Conservation (phyloP, 2,329 filamentous ascomycete genomes). For the Pseudogymnoascus sp. region DNA sequence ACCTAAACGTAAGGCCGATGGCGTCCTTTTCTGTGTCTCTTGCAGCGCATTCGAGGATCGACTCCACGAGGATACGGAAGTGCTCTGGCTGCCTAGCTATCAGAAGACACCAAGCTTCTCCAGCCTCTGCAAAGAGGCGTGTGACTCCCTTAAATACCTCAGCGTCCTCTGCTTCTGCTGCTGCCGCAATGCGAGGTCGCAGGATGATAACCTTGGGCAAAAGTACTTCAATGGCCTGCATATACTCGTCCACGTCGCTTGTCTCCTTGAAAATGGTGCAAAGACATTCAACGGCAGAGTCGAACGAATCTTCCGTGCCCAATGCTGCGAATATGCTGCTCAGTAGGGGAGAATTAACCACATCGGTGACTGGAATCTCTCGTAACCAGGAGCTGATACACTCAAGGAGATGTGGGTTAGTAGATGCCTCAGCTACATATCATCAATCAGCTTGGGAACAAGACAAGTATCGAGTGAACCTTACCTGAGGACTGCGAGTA, state of each 20-base stretch:
- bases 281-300: constrained; percentile 84
- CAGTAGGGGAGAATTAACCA: constrained; percentile 80
- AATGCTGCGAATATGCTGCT: constrained; percentile 73
- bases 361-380: constrained; percentile 76
- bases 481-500: constrained; percentile 88
- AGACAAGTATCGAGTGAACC: constrained; percentile 25
- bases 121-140: constrained; percentile 84
- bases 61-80: constrained; percentile 80
- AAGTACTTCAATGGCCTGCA: constrained; percentile 72
- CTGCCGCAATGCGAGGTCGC: constrained; percentile 66
- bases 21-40: constrained; percentile 85
- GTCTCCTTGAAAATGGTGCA: constrained; percentile 91
- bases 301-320: constrained; percentile 68
- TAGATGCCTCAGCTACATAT: constrained; percentile 60
- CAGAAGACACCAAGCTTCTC: constrained; percentile 87
- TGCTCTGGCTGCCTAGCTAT: constrained; percentile 76
- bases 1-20: constrained; percentile 87
- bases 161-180: constrained; percentile 71
- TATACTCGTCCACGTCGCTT: constrained; percentile 83
- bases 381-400: constrained; percentile 96
- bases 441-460: constrained; percentile 20
- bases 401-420: constrained; percentile 84
- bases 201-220: constrained; percentile 75
- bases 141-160: constrained; percentile 86
- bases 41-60: constrained; percentile 83